Conservation (phyloP, 106 monocot species). For the Acorus calamus region DNA sequence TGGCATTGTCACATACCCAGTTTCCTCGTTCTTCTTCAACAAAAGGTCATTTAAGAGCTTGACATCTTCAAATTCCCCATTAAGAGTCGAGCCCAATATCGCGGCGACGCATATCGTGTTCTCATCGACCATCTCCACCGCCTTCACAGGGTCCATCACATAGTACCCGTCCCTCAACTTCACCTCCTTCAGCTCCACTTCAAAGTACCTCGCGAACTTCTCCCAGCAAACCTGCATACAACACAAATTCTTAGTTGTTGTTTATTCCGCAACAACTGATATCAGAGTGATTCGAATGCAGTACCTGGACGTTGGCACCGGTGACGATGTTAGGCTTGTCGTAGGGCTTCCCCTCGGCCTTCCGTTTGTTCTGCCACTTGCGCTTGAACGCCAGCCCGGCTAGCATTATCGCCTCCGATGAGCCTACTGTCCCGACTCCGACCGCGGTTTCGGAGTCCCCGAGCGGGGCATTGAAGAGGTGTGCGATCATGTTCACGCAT, state of each 20-base stretch:
- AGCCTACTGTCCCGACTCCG: slow-evolving; percentile 63
- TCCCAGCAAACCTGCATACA: slow-evolving; percentile 56
- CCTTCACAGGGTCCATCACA: slow-evolving; percentile 70
- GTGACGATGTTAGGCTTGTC: slow-evolving; percentile 79
- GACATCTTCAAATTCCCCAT: slow-evolving; percentile 74
- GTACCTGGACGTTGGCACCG: slow-evolving; percentile 63
- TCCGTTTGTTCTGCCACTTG: slow-evolving; percentile 56
- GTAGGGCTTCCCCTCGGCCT: slow-evolving; percentile 38
- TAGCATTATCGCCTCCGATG: slow-evolving; percentile 72
- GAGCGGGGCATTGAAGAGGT: slow-evolving; percentile 64
- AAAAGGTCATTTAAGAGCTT: slow-evolving; percentile 56
- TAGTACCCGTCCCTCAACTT: slow-evolving; percentile 56
- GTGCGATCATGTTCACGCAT: slow-evolving; percentile 75
- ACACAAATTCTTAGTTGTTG: too few relatives aligned
- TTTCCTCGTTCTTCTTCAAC: slow-evolving; percentile 39
- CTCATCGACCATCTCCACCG: slow-evolving; percentile 55
- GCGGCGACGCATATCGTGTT: slow-evolving; percentile 70
- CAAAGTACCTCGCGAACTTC: slow-evolving; percentile 65
- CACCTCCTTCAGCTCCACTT: slow-evolving; percentile 67
- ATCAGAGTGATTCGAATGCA: too few relatives aligned
- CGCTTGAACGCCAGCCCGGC: slow-evolving; percentile 73
- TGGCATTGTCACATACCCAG: slow-evolving; percentile 23
- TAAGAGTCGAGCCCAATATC: slow-evolving; percentile 63
- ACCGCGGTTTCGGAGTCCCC: slow-evolving; percentile 45
- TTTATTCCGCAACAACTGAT: too few relatives aligned